Conservation (phyloP, 164 flowering plant genomes). For the Paratinospora sagittata region DNA sequence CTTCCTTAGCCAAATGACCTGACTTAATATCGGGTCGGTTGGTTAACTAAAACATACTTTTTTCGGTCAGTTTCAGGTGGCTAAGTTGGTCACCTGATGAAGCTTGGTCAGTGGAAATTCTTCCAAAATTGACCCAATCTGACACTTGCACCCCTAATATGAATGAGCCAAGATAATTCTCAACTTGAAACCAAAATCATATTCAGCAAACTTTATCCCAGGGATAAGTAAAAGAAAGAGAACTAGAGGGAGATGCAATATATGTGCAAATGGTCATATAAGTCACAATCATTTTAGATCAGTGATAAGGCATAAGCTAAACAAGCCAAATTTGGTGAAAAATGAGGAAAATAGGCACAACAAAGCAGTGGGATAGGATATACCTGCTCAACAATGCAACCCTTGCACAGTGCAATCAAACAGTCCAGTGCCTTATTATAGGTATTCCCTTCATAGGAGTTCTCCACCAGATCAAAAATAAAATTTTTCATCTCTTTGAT, state of each 20-base stretch:
- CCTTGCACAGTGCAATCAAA: conserved; percentile 70
- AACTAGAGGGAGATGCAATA: neutral
- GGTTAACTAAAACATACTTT: no score
- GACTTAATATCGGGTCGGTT: no score
- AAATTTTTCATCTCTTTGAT: conserved; percentile 56
- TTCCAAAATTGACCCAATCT: no score
- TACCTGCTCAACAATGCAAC: conserved; percentile 88
- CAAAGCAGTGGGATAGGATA: conserved; percentile 2
- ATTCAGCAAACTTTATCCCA: neutral
- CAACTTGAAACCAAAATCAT: neutral
- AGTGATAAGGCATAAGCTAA: neutral
- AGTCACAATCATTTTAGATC: neutral
- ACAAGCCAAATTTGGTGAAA: neutral
- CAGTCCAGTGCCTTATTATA: conserved; percentile 59
- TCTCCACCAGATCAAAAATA: conserved; percentile 51
- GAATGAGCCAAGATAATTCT: neutral
- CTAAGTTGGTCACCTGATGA: no score
- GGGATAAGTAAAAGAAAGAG: neutral
- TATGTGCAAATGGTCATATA: neutral
- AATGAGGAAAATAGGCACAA: conserved; percentile 1
- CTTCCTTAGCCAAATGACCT: no score
- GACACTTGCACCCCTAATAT: no score
- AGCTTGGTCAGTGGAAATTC: no score
- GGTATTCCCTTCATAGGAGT: conserved; percentile 46
- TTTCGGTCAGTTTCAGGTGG: no score